Evolutionary conservation across 495 filamentous ascomycete genomes (phyloP), one percentile per base, ranked within the genome.

Genomic region (Xylaria castorea): DNA sequence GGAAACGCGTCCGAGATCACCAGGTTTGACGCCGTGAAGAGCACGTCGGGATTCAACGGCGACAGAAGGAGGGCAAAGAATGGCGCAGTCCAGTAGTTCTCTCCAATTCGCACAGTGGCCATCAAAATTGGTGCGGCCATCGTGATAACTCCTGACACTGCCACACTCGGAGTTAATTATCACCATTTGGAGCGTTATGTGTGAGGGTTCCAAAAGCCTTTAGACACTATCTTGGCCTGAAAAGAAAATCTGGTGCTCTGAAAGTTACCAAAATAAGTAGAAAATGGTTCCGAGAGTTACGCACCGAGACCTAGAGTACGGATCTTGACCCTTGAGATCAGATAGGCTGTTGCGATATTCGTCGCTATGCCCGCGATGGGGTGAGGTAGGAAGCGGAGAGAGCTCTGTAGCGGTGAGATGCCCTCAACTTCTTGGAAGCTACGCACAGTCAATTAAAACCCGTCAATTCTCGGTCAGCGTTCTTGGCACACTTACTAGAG

Each of bases 11-110:
- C 81, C 0, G 89, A 86, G 61, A 92, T 87, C 32, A 91, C 77
- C 7, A 92, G 80, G 64, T 91, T 90, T 2, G 88, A 86, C 8
- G 91, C 84, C 9, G 87, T 90, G 78, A 92, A 93, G 11, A 91
- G 82, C 5, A 85, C 82, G 74, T 92, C 90, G 3, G 71, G 66
- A n/a, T 69, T 69, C 1, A 89, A 78, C 0, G 89, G 87, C 36
- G 83, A 85, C 27, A 90, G 80, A 1, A 86, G 60, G 32, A 87
- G 73, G 0, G 84, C 86, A 1, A 82, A 82, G 76, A 91, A 90
- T 1, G 84, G 83, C 48, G 78, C 84, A 14, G 80, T 80, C 88
- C 89, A 92, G 79, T 91, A 92, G 8, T 76, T 75, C 72, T 81
- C 81, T 7, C 78, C 63, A 22, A 85, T 78, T 9, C 77, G 68